Evolutionary conservation across 2,329 filamentous ascomycete species (phyloP), one percentile per base, ranked within the genome.

Genomic region (Xylariaceae sp.): DNA sequence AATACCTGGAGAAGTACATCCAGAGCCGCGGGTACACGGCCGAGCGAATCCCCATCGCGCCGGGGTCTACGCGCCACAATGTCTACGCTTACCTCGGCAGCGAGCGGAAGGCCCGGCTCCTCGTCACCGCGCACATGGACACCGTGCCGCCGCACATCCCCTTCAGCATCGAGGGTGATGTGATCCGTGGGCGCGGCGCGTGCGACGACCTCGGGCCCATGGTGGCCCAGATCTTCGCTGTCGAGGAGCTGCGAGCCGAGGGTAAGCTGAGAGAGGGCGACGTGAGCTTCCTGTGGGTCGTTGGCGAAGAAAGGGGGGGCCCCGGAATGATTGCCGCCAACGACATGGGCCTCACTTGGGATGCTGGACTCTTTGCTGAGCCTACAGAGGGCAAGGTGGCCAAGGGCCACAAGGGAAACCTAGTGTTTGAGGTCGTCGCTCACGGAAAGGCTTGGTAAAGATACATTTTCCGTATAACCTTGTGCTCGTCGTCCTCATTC

Each of bases 271-370:
- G 50, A 36, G 50, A 51, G 1, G 55, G 54, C 2, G 59, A 62
- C 34, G 46, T 56, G 5, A 54, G 52, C 12, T 48, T 63, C 15
- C 37, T 63, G 3, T 63, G 60, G 38, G 59, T 63, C 1, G 68
- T 76, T 0, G 73, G 71, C 12, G 73, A 76, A 50, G 73, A 76
- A 42, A 65, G 62, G n/a, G 68, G 67, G 7, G 73, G 73, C 1
- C 68, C 69, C n/a, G 73, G 73, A 3, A 77, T 76, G 73, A 60
- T 67, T 19, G 68, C 68, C 31, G 71, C 71, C 7, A 69, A 69
- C 34, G 52, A 60, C 12, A 59, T 69, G 44, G 50, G 53, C 4
- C 48, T 69, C 38, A 52, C 29, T 5, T 71, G 69, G 55, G 63
- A 70, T 14, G 61, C 69, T 7, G 64, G 74, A 33, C 64, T 64